Base-by-base conservation (phyloP, 495 filamentous ascomycete genomes). In the Lichina pygmaea region DNA sequence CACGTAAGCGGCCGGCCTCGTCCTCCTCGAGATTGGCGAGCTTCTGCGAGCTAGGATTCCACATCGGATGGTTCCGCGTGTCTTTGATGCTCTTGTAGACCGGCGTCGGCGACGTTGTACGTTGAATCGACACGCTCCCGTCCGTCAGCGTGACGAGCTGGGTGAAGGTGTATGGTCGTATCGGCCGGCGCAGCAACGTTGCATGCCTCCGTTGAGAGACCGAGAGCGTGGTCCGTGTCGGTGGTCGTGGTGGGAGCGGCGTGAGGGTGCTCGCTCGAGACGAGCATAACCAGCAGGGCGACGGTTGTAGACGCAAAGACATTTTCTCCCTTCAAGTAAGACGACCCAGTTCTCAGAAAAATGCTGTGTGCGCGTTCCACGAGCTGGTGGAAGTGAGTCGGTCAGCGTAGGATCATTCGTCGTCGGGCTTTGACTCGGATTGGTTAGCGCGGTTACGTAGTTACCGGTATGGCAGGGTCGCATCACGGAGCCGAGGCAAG, bases 131-230 rank as follows among this genome's bases (percentile, higher is more conserved):
- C 46, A 83, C 79, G 54, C 68, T 75, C 46, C 89, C 89, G 67
- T 97, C 89, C n/a, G 76, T 77, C 50, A 93, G 77, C 46, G 86
- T 86, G 45, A 95, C 70, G 33, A 97, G 75, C 62, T 97, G 89
- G 16, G 89, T 93, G 72, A 93, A 93, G 52, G 77, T 81, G 71
- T 94, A 94, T 33, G 89, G 89, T 6, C 86, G 77, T 53, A 80
- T 76, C 12, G 81, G 82, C 4, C 91, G 85, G 34, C 69, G 73
- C 55, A 97, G 71, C 49, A 93, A 79, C n/a, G 78, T 80, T 24
- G 89, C 91, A 57, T 84, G 72, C n/a, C 83, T 79, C 58, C 63
- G 61, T 66, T 63, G 63, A 44, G 58, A 57, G 55, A 60, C 65
- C 55, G 63, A 52, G 54, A 63, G 63, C 43, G 62, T 61, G 52